phyloP scores from a whole-genome alignment of 768 basidiomycete species.

The Boletus sensibilis region DNA sequence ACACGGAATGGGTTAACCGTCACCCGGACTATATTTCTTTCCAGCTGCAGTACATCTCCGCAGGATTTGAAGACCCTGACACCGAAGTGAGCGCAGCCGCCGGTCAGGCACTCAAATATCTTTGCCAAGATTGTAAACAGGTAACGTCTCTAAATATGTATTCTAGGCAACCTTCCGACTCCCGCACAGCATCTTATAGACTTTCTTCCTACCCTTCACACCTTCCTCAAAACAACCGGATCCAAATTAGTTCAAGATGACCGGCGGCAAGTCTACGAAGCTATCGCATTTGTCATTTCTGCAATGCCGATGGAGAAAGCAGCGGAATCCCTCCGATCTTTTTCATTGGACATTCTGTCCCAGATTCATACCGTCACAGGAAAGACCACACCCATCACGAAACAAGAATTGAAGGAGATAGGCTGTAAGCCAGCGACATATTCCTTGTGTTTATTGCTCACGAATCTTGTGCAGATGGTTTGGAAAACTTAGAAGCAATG shows the following conservation, averaged over 20 bases:
- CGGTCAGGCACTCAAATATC: slow-evolving; percentile 92
- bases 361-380: slow-evolving; percentile 64
- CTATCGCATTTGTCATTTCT: slow-evolving; percentile 92
- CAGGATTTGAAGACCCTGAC: slow-evolving; percentile 83
- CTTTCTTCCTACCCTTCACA: slow-evolving; percentile 87
- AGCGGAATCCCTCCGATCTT: slow-evolving; percentile 81
- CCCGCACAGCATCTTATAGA: slow-evolving; percentile 75
- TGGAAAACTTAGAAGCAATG: slow-evolving; percentile 95
- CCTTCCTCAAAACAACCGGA: slow-evolving; percentile 80
- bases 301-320: slow-evolving; percentile 90
- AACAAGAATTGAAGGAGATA: slow-evolving; percentile 67
- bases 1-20: slow-evolving; percentile 93
- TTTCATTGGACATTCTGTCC: slow-evolving; percentile 80
- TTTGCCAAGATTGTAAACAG: slow-evolving; percentile 95
- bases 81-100: slow-evolving; percentile 88
- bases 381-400: slow-evolving; percentile 55
- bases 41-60: slow-evolving; percentile 88
- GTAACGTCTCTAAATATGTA: slow-evolving; percentile 38
- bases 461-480: slow-evolving; percentile 51
- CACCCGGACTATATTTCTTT: slow-evolving; percentile 85
- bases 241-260: slow-evolving; percentile 82
- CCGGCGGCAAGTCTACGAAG: slow-evolving; percentile 89
- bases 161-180: slow-evolving; percentile 6
- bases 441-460: slow-evolving; percentile 6
- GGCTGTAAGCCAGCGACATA: slow-evolving; percentile 52